Base-by-base conservation (phyloP, 306 rosid species). In the Citrullus amarus region DNA sequence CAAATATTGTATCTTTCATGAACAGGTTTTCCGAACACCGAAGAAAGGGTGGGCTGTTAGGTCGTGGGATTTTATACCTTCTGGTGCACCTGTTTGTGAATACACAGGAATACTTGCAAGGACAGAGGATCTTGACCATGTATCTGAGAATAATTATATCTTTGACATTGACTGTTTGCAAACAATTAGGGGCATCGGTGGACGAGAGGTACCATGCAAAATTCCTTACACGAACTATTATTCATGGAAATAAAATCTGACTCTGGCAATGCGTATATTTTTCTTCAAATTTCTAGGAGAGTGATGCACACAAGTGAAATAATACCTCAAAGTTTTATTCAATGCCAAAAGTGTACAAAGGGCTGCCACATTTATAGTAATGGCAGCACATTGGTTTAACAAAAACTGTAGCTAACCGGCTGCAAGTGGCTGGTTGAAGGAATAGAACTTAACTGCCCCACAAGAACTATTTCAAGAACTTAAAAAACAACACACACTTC, bases 1-100 rank as follows among this genome's bases (percentile, higher is more conserved):
- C 3, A 50, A 63, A 34, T 48, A 53, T 66, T 78, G 22, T 51
- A 66, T 36, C 25, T 34, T 78, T 34, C 78, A 16, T 76, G 32
- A 13, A 50, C 83, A 95, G 98, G 96, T 95, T 86, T 95, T 87
- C 78, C 91, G 96, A 2, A 92, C 99, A 12, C 88, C 96, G 15
- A 92, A 91, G 87, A 95, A 92, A 81, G 99, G 99, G 61, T 95
- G 99, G 99, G 99, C 97, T 79, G 99, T 95, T 58, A 85, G 97
- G 82, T 92, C 93, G 22, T 95, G 99, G 99, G 97, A 95, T 87
- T 92, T 92, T 82, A 95, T 95, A 58, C 99, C 97, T 78, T 86
- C 99, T 62, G 99, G 99, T 30, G 97, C 99, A 55, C 99, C 96
- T 18, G 91, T 95, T 51, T 95, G 99, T 66, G 99, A 95, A 84